Evolutionary conservation across 306 rosid genomes (phyloP), one percentile per base, ranked within the genome.

Genomic region (Prunus davidiana): DNA sequence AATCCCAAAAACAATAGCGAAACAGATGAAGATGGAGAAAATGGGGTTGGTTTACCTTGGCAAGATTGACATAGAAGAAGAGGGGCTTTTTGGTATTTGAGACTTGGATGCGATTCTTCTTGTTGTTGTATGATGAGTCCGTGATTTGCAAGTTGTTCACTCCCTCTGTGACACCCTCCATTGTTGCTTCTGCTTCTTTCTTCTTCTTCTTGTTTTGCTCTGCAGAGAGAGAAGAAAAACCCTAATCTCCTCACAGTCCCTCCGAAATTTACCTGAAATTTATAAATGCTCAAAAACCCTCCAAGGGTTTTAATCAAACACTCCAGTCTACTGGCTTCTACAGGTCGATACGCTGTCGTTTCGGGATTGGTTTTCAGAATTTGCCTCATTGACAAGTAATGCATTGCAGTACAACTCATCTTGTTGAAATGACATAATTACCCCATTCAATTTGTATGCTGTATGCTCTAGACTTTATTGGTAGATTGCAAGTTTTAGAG

Each of bases 61-160:
- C 96, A 56, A 88, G 89, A 84, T 88, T 90, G 67, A 88, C 93
- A 64, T 88, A 90, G 82, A 90, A 90, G 51, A 90, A 90, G 77
- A 88, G 91, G 30, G 96, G 96, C 38, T 87, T 90, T 78, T 90
- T 90, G 78, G 93, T 88, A 74, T 85, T 88, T 10, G 96, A 90
- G 74, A 90, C 96, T 73, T 90, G 93, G 80, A 90, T 90, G 32
- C 96, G 96, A 74, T 88, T 90, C 89, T 81, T 88, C 82, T 90
- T 90, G 63, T 61, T 58, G 73, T 56, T 76, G 12, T 47, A 12
- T 6, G 56, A 51, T 1, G 88, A 60, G 69, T 88, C 96, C 2
- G 86, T 19, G 76, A 88, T 76, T 61, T 75, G 78, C 68, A 90
- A 54, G 83, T 84, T 84, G 73, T 87, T 82, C 41, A 87, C 90